Evolutionary conservation across 2,329 filamentous ascomycete species (phyloP).

Genomic region (Harringtonia aguacate): DNA sequence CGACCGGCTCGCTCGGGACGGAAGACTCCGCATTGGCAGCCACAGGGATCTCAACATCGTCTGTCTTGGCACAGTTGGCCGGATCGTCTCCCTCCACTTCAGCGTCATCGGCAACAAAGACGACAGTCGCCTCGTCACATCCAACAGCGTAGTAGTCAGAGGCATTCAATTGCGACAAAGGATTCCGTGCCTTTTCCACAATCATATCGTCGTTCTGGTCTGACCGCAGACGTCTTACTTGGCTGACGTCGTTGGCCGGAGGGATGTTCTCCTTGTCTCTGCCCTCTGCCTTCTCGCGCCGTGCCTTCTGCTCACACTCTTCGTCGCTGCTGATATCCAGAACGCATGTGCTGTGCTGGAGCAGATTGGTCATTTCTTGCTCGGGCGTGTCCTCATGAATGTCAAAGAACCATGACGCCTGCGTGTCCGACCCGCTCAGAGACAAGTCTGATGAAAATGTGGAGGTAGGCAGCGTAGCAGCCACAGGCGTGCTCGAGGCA

Average conservation of each 20-base stretch:
- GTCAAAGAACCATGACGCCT: slow-evolving; percentile 77
- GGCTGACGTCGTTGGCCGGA: slow-evolving; percentile 54
- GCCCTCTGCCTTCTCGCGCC: slow-evolving; percentile 42
- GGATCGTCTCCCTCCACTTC: slow-evolving; percentile 11
- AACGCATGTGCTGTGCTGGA: slow-evolving; percentile 80
- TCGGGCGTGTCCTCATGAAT: slow-evolving; percentile 90
- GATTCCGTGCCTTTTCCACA: slow-evolving; percentile 53
- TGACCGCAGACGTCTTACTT: slow-evolving; percentile 29
- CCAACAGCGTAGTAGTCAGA: slow-evolving; percentile 58
- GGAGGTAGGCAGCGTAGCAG: slow-evolving; percentile 8
- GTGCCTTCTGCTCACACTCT: slow-evolving; percentile 49
- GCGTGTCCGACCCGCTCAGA: slow-evolving; percentile 36
- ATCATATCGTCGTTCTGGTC: slow-evolving; percentile 32
- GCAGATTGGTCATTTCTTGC: slow-evolving; percentile 82
- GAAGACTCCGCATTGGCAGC: slow-evolving; percentile 10
- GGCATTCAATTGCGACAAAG: slow-evolving; percentile 56
- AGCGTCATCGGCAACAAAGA: slow-evolving; percentile 42
- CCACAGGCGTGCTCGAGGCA: slow-evolving; percentile 27
- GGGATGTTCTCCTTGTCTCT: slow-evolving; percentile 91
- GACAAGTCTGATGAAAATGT: slow-evolving; percentile 15
- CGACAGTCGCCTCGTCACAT: slow-evolving; percentile 50
- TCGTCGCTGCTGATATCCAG: slow-evolving; percentile 89
- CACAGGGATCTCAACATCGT: not conserved
- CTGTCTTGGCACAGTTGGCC: not conserved
- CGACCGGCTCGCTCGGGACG: not conserved